phyloP scores from a whole-genome alignment of 2,329 filamentous ascomycete genomes.

The Akanthomyces uredinophilus region DNA sequence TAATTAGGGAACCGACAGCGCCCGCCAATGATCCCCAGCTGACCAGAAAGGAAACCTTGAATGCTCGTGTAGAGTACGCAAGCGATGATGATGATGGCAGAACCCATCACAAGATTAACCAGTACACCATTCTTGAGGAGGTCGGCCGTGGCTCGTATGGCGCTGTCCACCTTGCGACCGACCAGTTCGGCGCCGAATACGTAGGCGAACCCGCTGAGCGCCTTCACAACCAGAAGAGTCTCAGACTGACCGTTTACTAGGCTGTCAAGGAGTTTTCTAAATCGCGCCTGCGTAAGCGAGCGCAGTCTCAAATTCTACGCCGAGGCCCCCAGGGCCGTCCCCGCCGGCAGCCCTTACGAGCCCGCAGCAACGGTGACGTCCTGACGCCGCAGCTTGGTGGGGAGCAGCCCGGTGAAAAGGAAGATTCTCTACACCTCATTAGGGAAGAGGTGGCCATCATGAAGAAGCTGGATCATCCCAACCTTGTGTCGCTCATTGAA shows the following conservation, averaged over 20 bases:
- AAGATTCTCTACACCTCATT: slow-evolving; percentile 75
- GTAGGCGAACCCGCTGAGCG: slow-evolving; percentile 46
- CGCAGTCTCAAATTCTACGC: slow-evolving; percentile 79
- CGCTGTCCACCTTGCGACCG: slow-evolving; percentile 81
- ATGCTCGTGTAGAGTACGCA: slow-evolving; percentile 81
- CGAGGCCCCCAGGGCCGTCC: slow-evolving; percentile 44
- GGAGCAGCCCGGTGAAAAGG: slow-evolving; percentile 50
- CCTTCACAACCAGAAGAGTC: neutral
- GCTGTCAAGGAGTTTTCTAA: slow-evolving; percentile 98
- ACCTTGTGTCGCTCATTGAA: slow-evolving; percentile 88
- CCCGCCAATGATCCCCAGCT: slow-evolving; percentile 14
- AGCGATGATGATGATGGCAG: slow-evolving; percentile 78
- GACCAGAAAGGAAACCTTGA: slow-evolving; percentile 70
- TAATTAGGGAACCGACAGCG: neutral
- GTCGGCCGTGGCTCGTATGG: slow-evolving; percentile 97
- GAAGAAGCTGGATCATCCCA: slow-evolving; percentile 95
- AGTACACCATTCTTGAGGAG: slow-evolving; percentile 90
- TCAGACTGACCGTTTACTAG: slow-evolving; percentile 41
- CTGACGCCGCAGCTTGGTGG: slow-evolving; percentile 24
- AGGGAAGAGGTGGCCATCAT: slow-evolving; percentile 97
- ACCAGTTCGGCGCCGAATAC: slow-evolving; percentile 90
- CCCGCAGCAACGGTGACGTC: slow-evolving; percentile 25
- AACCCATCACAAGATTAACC: slow-evolving; percentile 83
- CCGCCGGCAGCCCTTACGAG: slow-evolving; percentile 12
- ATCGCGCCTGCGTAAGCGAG: slow-evolving; percentile 78